Percentiles rank a stretch among this genome's conserved stretches.
phyloP scores from a whole-genome alignment of 306 rosid species.

The Senna siamea region DNA sequence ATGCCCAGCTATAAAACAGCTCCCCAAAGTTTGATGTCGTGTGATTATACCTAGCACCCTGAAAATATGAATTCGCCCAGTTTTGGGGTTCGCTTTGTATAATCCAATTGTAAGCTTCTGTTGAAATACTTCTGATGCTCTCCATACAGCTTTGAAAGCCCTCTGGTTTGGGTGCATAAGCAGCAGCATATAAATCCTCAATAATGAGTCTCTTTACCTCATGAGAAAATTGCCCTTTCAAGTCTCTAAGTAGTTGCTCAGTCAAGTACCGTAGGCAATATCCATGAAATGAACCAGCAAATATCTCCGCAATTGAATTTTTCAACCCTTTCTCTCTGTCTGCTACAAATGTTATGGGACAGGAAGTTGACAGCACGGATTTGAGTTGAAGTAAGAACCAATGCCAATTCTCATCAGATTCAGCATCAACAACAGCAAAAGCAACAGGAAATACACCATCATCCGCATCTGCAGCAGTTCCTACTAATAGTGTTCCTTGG shows the following conservation, averaged over 20 bases:
- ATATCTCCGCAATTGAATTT: constrained; percentile 72
- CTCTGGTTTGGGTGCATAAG: constrained; percentile 71
- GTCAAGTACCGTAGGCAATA: constrained; percentile 81
- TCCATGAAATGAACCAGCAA: constrained; percentile 81
- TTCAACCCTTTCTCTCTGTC: constrained; percentile 81
- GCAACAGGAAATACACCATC: constrained; percentile 91
- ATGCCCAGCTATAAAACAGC: constrained; percentile 87
- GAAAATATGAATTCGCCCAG: constrained; percentile 88
- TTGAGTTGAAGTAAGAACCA: constrained; percentile 92
- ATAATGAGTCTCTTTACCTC: constrained; percentile 92
- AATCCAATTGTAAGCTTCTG: constrained; percentile 87
- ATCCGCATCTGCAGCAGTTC: constrained; percentile 89
- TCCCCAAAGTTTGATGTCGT: constrained; percentile 93
- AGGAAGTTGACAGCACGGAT: constrained; percentile 70
- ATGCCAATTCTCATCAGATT: constrained; percentile 89
- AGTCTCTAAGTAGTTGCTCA: constrained; percentile 87
- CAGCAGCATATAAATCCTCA: constrained; percentile 88
- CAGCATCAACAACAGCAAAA: constrained; percentile 88
- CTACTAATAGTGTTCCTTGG: constrained; percentile 90
- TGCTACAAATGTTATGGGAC: constrained; percentile 89
- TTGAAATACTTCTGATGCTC: constrained; percentile 75
- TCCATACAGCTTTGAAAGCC: constrained; percentile 73
- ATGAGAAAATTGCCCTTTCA: constrained; percentile 92
- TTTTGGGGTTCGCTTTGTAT: constrained; percentile 79
- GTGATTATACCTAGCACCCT: constrained; percentile 90